Evolutionary conservation across 306 rosid genomes (phyloP), one percentile per base, ranked within the genome.

Genomic region (Vigna mungo): DNA sequence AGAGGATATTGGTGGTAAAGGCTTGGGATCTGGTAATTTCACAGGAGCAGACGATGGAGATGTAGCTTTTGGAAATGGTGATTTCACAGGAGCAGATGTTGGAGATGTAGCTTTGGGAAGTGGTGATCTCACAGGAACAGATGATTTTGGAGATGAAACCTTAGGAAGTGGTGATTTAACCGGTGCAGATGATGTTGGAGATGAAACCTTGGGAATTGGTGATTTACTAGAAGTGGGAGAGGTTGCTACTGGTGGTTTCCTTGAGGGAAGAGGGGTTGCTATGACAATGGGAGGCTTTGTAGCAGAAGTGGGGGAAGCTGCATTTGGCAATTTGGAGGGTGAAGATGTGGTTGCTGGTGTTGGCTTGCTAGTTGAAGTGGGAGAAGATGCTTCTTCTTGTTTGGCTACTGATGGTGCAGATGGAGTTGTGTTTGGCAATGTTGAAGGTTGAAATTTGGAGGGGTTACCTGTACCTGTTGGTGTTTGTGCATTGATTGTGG

Each of bases 401-500:
- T 64, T 64, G 9, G 70, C 17, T 10, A 39, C 30, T 64, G 70
- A 37, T 39, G 70, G 70, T 54, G 60, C 60, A 30, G 1, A 32
- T 34, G 68, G 68, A 1, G 46, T 32, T 36, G 41, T 36, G 41
- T 6, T 36, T 36, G 41, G 41, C 8, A 6, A 36, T 36, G 49
- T 37, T 39, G 70, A 36, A 60, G 32, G 32, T 65, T 39, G 71
- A 2, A 43, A 39, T 7, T 39, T 65, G 15, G 71, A 65, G 34
- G 71, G 53, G 44, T 25, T 2, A 25, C 27, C 27, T 25, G 53
- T 2, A 17, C 32, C 32, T 66, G 71, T 16, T 66, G 36, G 71
- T 56, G 64, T 36, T 71, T 82, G 86, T 23, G 84, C 88, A 85
- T 75, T 71, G 71, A 65, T 60, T 11, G 49, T 51, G 15, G 66